phyloP scores from a whole-genome alignment of 306 rosid genomes.

The Chamaecrista fasciculata region DNA sequence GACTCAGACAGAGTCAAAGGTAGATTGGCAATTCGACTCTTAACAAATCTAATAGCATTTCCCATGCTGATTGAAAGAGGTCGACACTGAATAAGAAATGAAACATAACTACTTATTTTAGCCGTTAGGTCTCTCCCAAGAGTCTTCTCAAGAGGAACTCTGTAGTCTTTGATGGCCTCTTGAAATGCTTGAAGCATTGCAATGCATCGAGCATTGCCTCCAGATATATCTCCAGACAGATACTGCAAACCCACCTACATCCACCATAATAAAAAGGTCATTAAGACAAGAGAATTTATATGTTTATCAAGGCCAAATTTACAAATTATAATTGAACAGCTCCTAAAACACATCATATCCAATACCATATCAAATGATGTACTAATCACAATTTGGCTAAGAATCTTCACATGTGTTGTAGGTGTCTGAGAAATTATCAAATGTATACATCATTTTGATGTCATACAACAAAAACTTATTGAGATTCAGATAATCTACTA shows the following conservation, averaged over 20 bases:
- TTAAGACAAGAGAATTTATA: slow-evolving; percentile 24
- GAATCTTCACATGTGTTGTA: not conserved
- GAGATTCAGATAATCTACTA: not conserved
- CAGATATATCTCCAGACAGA: slow-evolving; percentile 47
- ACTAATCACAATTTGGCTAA: slow-evolving; percentile 8
- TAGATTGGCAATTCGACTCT: slow-evolving; percentile 52
- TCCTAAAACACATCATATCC: slow-evolving; percentile 2
- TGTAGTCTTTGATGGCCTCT: slow-evolving; percentile 59
- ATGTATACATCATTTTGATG: slow-evolving; percentile 2
- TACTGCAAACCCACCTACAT: slow-evolving; percentile 53
- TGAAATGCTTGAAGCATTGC: slow-evolving; percentile 64
- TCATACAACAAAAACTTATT: slow-evolving; percentile 15
- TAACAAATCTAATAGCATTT: slow-evolving; percentile 60
- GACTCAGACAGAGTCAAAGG: slow-evolving; percentile 51
- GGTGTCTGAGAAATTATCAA: slow-evolving; percentile 5
- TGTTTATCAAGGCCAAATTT: not conserved
- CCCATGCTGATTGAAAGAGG: slow-evolving; percentile 73
- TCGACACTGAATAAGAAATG: slow-evolving; percentile 56
- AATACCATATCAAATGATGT: not conserved
- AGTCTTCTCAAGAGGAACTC: slow-evolving; percentile 47
- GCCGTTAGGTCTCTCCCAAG: slow-evolving; percentile 53
- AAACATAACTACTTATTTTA: slow-evolving; percentile 51
- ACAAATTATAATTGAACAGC: not conserved
- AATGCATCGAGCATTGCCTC: slow-evolving; percentile 62
- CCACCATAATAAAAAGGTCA: slow-evolving; percentile 17